phyloP scores from a whole-genome alignment of 495 filamentous ascomycete genomes.

The Penicillium pulvis region DNA sequence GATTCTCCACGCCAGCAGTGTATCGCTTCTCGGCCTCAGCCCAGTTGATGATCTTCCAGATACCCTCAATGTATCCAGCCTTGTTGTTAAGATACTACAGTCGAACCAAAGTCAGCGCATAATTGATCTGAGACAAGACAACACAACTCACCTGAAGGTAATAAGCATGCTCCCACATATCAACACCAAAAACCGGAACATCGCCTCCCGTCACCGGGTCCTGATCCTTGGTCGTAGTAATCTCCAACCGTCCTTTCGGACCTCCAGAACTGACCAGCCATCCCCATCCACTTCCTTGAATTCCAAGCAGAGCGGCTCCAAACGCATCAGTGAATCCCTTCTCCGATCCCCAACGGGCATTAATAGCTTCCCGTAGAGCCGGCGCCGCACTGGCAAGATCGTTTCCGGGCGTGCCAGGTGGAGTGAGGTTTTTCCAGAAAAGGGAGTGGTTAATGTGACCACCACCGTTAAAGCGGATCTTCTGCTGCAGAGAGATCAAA shows the following conservation, averaged over 20 bases:
- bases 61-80: slow-evolving; percentile 87
- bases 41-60: slow-evolving; percentile 99
- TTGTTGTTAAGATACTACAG: slow-evolving; percentile 93
- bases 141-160: slow-evolving; percentile 52
- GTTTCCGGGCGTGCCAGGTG: slow-evolving; percentile 62
- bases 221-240: slow-evolving; percentile 82
- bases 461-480: slow-evolving; percentile 94
- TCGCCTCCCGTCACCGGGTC: slow-evolving; percentile 80
- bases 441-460: slow-evolving; percentile 92
- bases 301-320: slow-evolving; percentile 68
- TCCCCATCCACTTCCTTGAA: slow-evolving; percentile 94
- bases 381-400: slow-evolving; percentile 61
- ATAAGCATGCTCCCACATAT: slow-evolving; percentile 96
- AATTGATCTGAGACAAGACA: slow-evolving; percentile 20
- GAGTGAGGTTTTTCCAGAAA: slow-evolving; percentile 90
- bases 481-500: slow-evolving; percentile 74
- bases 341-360: slow-evolving; percentile 69
- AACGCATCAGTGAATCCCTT: slow-evolving; percentile 70
- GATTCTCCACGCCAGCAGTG: slow-evolving; percentile 33
- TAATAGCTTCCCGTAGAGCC: slow-evolving; percentile 59
- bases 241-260: slow-evolving; percentile 63
- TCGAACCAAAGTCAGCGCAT: slow-evolving; percentile 24
- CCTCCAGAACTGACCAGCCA: slow-evolving; percentile 80
- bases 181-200: slow-evolving; percentile 81
- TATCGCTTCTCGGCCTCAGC: slow-evolving; percentile 83